phyloP scores from a whole-genome alignment of 164 flowering plant genomes.

The Nymphaea thermarum region DNA sequence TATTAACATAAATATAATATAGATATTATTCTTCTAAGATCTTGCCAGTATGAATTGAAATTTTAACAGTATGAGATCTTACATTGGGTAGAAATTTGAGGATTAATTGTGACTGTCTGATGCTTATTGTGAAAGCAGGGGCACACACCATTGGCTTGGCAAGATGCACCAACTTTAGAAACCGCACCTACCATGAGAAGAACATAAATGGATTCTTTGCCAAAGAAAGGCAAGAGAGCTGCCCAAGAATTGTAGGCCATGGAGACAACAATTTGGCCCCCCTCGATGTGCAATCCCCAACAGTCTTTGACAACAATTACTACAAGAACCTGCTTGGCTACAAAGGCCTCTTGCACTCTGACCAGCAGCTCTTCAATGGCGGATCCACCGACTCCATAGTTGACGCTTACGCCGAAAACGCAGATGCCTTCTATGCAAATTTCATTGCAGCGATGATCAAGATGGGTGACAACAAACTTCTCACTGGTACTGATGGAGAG shows the following conservation, averaged over 20 bases:
- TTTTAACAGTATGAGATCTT: background rate
- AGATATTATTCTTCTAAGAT: background rate
- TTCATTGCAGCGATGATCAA: conserved; percentile 43
- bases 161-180: conserved; percentile 41
- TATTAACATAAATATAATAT: background rate
- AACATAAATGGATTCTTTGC: conserved; percentile 38
- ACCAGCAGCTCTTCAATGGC: conserved; percentile 42
- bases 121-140: background rate
- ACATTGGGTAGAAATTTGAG: background rate
- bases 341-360: conserved; percentile 47
- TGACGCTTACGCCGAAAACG: conserved; percentile 17
- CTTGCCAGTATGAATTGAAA: background rate
- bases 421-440: conserved; percentile 18
- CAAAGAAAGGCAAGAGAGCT: conserved; percentile 17
- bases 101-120: background rate
- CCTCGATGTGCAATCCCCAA: conserved; percentile 37
- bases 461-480: conserved; percentile 52
- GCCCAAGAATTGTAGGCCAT: conserved; percentile 31
- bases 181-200: conserved; percentile 50
- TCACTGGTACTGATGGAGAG: conserved; percentile 50
- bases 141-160: conserved; percentile 65
- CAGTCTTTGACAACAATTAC: conserved; percentile 33
- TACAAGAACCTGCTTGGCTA: conserved; percentile 27
- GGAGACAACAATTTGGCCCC: conserved; percentile 44
- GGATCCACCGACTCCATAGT: conserved; percentile 44